Conservation (phyloP, 768 basidiomycete species). For the Gymnopilus dilepis region DNA sequence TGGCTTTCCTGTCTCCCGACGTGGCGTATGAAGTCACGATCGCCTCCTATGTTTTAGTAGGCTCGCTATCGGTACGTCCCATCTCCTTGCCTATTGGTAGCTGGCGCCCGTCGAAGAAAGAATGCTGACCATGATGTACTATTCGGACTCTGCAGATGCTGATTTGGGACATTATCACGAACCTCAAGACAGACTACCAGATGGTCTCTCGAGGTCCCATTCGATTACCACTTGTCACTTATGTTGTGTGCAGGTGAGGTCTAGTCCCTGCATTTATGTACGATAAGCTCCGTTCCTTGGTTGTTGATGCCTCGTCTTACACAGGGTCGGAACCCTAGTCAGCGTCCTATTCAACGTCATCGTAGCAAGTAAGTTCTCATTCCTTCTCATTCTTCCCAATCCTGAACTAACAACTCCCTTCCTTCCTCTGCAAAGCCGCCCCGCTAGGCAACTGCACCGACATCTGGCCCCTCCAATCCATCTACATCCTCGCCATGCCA, state of each 20-base stretch:
- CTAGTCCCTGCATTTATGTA: background rate
- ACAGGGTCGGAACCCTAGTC: constrained; percentile 12
- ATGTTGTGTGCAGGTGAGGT: constrained; percentile 29
- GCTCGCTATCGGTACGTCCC: constrained; percentile 13
- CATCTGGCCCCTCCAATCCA: constrained; percentile 6
- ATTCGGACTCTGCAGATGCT: background rate
- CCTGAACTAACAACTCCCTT: background rate
- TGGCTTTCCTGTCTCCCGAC: constrained; percentile 24
- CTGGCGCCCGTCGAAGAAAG: background rate
- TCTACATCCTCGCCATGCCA: constrained; percentile 24
- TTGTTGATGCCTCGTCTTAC: background rate
- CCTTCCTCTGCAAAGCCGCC: constrained; percentile 9
- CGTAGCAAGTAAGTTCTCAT: constrained; percentile 9
- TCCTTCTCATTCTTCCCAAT: background rate
- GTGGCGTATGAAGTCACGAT: constrained; percentile 19
- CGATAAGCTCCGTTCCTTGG: too few relatives aligned
- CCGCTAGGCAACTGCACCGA: constrained; percentile 20
- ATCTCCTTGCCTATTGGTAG: background rate
- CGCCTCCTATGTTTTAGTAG: constrained; percentile 18
- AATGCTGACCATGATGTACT: background rate
- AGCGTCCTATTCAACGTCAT: constrained; percentile 1
- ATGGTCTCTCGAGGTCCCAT: constrained; percentile 25
- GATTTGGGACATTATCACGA: constrained; percentile 3
- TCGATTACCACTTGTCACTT: constrained; percentile 26
- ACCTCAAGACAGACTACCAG: background rate